Evolutionary conservation across 1,284 basidiomycete species (phyloP).

Genomic region (Naganishia cerealis): DNA sequence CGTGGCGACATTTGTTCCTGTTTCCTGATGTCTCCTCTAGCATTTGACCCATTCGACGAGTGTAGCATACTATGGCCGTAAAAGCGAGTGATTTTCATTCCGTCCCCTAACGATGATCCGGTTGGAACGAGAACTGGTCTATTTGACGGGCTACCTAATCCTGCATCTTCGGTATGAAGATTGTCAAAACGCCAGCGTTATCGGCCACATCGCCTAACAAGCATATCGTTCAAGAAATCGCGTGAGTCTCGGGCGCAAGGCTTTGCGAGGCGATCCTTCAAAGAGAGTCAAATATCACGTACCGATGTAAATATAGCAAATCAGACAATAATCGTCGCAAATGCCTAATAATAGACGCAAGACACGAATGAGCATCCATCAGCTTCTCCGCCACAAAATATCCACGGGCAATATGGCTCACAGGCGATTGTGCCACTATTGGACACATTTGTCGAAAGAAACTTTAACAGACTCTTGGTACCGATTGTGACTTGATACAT

Average conservation of each 20-base stretch:
- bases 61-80: no score
- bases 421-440: slow-evolving; percentile 83
- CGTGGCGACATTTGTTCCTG: no score
- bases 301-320: slow-evolving; percentile 84
- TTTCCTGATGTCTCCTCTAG: no score
- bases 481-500: slow-evolving; percentile 70
- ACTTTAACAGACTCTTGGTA: slow-evolving; percentile 74
- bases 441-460: slow-evolving; percentile 78
- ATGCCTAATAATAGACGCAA: slow-evolving; percentile 60
- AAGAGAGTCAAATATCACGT: slow-evolving; percentile 24
- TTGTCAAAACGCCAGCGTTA: slow-evolving; percentile 80
- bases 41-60: no score
- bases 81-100: no score
- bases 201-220: slow-evolving; percentile 66
- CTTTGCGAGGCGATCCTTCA: not conserved
- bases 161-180: slow-evolving; percentile 67
- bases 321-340: slow-evolving; percentile 79
- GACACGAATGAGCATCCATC: slow-evolving; percentile 5
- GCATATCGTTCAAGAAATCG: not conserved
- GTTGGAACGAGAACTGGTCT: no score
- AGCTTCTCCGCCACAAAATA: not conserved
- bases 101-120: no score
- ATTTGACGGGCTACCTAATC: not conserved
- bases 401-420: slow-evolving; percentile 52
- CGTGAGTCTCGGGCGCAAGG: not conserved